Conservation (phyloP, 208 protist species). For the Balamuthia mandrillaris region DNA sequence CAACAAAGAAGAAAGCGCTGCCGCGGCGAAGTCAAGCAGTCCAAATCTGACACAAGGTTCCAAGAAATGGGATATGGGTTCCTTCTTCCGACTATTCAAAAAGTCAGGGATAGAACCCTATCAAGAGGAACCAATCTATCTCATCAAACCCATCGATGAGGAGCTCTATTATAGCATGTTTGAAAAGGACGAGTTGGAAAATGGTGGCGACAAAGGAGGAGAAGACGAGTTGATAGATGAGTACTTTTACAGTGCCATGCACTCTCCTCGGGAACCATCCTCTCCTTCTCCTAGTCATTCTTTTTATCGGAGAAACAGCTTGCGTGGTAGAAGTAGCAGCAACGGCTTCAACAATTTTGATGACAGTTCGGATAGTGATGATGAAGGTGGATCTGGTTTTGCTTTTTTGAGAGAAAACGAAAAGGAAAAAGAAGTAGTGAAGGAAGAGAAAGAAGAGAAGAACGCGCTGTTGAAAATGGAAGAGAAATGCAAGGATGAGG, state of each 20-base stretch:
- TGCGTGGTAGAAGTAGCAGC: too few relatives aligned
- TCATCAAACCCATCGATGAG: conserved; percentile 6
- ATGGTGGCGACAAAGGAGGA: neutral
- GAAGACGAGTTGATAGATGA: neutral
- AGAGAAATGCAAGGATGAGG: neutral
- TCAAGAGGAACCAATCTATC: conserved; percentile 36
- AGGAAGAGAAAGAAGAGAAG: neutral
- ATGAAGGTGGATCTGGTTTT: too few relatives aligned
- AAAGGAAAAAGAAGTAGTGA: neutral
- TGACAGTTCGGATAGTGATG: too few relatives aligned
- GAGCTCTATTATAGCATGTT: neutral
- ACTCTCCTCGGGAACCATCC: too few relatives aligned
- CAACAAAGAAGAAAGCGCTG: too few relatives aligned
- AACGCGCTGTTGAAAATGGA: neutral
- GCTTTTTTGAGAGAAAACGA: neutral
- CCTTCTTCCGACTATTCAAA: conserved; percentile 39
- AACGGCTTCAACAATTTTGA: too few relatives aligned
- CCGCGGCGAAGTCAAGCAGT: too few relatives aligned
- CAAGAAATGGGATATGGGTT: conserved; percentile 30
- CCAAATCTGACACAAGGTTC: too few relatives aligned
- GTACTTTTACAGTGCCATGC: too few relatives aligned
- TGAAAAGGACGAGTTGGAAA: neutral
- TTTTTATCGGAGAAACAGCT: too few relatives aligned
- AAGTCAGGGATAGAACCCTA: neutral
- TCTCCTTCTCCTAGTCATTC: too few relatives aligned